Conservation (phyloP, 106 monocot genomes). For the Dendrobium officinale region DNA sequence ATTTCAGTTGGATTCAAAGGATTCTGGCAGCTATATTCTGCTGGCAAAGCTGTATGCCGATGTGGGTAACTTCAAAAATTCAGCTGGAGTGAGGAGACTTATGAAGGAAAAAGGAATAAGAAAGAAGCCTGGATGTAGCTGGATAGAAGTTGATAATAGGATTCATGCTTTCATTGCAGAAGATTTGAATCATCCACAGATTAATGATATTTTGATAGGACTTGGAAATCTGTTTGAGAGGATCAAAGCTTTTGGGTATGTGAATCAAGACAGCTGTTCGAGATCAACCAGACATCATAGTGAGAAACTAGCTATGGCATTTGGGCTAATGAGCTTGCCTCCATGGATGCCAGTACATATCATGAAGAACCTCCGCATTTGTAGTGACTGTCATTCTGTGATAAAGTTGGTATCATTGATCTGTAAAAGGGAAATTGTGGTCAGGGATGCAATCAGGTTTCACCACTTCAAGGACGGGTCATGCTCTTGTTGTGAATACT, state of each 20-base stretch:
- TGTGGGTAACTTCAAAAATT: constrained; percentile 45
- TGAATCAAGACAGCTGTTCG: constrained; percentile 4
- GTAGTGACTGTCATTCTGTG: constrained; percentile 54
- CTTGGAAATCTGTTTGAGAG: constrained; percentile 39
- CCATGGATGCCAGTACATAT: constrained; percentile 55
- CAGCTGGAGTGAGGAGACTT: constrained; percentile 59
- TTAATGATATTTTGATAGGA: constrained; percentile 27
- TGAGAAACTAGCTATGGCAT: constrained; percentile 73
- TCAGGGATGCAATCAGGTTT: constrained; percentile 66
- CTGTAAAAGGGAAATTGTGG: constrained; percentile 45
- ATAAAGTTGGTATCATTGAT: constrained; percentile 54
- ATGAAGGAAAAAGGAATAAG: constrained; percentile 81
- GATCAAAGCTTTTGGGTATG: constrained; percentile 42
- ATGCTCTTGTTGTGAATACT: constrained; percentile 74
- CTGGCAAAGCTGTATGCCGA: constrained; percentile 70
- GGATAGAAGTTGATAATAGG: constrained; percentile 70
- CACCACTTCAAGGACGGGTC: constrained; percentile 66
- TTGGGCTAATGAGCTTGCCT: constrained; percentile 61
- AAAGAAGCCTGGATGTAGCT: constrained; percentile 82
- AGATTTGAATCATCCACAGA: constrained; percentile 61
- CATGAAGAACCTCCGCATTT: constrained; percentile 84
- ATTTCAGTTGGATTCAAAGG: constrained; percentile 42
- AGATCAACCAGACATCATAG: constrained; percentile 45
- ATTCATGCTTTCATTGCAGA: constrained; percentile 71
- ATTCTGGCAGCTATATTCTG: constrained; percentile 80